Base-by-base conservation (phyloP, 352 stramenopile species). In the Albugo laibachii region DNA sequence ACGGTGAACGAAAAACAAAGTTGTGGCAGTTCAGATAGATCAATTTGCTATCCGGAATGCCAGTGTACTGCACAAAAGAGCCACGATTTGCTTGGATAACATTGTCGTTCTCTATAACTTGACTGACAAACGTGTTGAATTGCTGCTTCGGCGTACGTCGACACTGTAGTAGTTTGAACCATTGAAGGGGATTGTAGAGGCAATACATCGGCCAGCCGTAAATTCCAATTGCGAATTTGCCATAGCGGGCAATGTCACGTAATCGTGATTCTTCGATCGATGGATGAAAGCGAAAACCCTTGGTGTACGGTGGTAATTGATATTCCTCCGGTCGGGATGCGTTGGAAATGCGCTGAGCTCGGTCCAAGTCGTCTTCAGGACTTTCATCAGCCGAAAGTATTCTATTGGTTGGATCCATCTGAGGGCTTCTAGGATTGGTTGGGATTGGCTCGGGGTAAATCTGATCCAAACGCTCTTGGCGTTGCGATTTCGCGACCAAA, bases 11-110 rank as follows among this genome's bases (percentile, higher is more conserved):
- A 54, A 83, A 86, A 20, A 86, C 70, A 36, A 69, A 79, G 49
- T 86, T 86, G 59, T 65, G 66, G 62, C 68, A 79, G 45, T 83
- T 80, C 34, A 86, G 62, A 54, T 82, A 86, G 53, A 82, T 64
- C n/a, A 86, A 57, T 34, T 62, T 56, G n/a, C 63, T 50, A 20
- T 67, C 49, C 10, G 65, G 50, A 21, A 86, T 65, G 36, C 70
- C 73, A 2, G 73, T 82, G 55, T 86, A 86, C 10, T 67, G 61
- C 11, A 86, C 44, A 16, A 86, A 86, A 16, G 68, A 83, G 35
- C 63, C 61, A 35, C 65, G 66, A 51, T 86, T 79, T 45, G 66
- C 69, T 11, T 62, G 56, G 6, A 81, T 24, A 19, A 61, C 59
- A 36, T 80, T 80, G 56, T 80, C 16, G 8, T 24, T 43, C 20